Base-by-base conservation (phyloP, 1,139 yeast species). In the Protomyces inouyei region DNA sequence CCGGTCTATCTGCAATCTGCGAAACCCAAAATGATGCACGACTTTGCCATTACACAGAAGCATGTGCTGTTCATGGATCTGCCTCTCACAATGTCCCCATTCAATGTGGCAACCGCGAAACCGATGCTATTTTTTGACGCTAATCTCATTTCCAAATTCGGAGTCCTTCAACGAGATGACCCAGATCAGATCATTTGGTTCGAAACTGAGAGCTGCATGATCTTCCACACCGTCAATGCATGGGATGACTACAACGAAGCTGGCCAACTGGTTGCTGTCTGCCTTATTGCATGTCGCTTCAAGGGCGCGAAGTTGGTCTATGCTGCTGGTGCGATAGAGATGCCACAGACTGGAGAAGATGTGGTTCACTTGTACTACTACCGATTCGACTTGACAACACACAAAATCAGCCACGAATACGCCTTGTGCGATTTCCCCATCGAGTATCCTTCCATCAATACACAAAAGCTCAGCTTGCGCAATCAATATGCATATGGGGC, bases 361-460 rank as follows among this genome's bases (percentile, higher is more conserved):
- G 65, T 61, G 23, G 65, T 61, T 6, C 65, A 61, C 35, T 52
- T 61, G 16, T 61, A 55, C 57, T 61, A 61, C 53, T 61, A 61
- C 48, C 55, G 65, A 12, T 61, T 61, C 54, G 65, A 61, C 40
- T 56, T 61, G 38, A 23, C 14, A 25, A 55, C 52, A n/a, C 43
- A 57, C 53, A 38, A 32, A 18, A 51, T 61, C 45, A 43, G 55
- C 25, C 61, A 56, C 32, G 57, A 52, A 36, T 61, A 55, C 32
- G 61, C 65, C 23, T 46, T 61, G 9, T 61, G 61, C 21, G 57
- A 61, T 46, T 61, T 55, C 18, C 65, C 65, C 9, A 61, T 61
- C n/a, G 65, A 61, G 57, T 61, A 52, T 61, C 65, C 65, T n/a
- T 52, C 65, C 14, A 56, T 61, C 52, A 61, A 61, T 28, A 55